These are phyloP conservation scores for Rhizopogon rudus DNA, from an alignment of 768 basidiomycete genomes.

Conservation along the genomic window DNA sequence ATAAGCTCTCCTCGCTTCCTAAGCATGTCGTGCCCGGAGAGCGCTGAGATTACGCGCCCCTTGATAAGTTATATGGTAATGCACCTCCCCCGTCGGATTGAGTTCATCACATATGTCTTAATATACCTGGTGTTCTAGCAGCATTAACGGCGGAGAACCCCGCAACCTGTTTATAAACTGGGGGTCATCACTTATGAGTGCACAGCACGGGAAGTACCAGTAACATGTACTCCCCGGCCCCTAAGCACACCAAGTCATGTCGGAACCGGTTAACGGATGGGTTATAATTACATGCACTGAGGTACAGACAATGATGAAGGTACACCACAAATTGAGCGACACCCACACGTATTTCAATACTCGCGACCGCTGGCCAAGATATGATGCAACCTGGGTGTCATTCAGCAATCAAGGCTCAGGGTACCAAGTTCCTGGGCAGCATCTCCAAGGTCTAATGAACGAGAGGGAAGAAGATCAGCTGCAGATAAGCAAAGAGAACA, in stretches of 20 bases:
- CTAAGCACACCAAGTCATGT: too few relatives aligned
- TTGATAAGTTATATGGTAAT: too few relatives aligned
- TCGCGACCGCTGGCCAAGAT: background rate
- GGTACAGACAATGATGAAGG: background rate
- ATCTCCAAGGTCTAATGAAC: background rate
- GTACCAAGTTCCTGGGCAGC: background rate
- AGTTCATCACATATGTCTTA: background rate
- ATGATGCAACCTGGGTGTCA: background rate
- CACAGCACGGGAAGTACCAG: background rate
- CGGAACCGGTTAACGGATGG: too few relatives aligned
- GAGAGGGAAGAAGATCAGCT: background rate
- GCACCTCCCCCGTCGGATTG: too few relatives aligned
- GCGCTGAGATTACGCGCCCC: too few relatives aligned
- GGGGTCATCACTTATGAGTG: background rate
- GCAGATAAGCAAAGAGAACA: background rate
- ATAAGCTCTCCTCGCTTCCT: background rate
- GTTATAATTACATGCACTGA: background rate
- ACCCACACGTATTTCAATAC: too few relatives aligned
- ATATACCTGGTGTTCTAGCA: too few relatives aligned
- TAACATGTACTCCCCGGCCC: too few relatives aligned
- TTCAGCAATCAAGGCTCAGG: background rate
- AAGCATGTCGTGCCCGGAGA: background rate
- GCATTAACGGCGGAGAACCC: background rate
- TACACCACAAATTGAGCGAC: too few relatives aligned
- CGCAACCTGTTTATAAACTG: too few relatives aligned